Evolutionary conservation across 169 alveolate genomes (phyloP), one percentile per base, ranked within the genome.

Genomic region (Cryptosporidium sp.): DNA sequence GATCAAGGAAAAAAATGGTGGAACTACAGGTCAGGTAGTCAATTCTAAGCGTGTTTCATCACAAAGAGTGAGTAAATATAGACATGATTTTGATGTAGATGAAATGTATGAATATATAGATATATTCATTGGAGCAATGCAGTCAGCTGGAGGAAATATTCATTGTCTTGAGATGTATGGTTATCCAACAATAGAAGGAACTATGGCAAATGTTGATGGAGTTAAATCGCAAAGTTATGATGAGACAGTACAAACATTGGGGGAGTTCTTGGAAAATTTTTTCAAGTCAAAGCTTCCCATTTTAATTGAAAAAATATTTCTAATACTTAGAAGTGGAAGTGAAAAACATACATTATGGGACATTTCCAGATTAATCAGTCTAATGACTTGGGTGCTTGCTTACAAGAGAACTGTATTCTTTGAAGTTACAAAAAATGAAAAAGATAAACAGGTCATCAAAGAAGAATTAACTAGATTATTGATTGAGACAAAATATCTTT

Each of bases 101-200:
- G 89, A 80, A 48, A 45, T 62, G 16, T 80, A 31, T 80, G 89
- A 80, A 31, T 80, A 62, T 45, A 62, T 80, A 16, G 89, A 80
- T 45, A 80, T 80, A 43, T 80, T 80, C 12, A 41, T 80, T n/a
- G 89, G 89, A 23, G 69, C 89, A 48, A 80, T 80, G 89, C 89
- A 80, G 23, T 80, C 89, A 1, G 45, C 89, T 41, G 75, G 80
- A 26, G 75, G 75, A 18, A 80, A 14, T 33, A 35, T 80, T 41
- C 75, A 59, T 39, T 48, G 51, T 43, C 35, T 62, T 39, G 68
- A 80, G 50, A 65, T 73, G 86, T 73, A 80, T 65, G 68, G 68
- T 21, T 80, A 45, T 80, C 61, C 59, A 18, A 59, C 73, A 33
- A 62, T 80, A 26, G 75, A 59, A n/a, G 89, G 75, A 2, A 29